phyloP scores from a whole-genome alignment of 352 stramenopile species.

The Phytophthora vignae region DNA sequence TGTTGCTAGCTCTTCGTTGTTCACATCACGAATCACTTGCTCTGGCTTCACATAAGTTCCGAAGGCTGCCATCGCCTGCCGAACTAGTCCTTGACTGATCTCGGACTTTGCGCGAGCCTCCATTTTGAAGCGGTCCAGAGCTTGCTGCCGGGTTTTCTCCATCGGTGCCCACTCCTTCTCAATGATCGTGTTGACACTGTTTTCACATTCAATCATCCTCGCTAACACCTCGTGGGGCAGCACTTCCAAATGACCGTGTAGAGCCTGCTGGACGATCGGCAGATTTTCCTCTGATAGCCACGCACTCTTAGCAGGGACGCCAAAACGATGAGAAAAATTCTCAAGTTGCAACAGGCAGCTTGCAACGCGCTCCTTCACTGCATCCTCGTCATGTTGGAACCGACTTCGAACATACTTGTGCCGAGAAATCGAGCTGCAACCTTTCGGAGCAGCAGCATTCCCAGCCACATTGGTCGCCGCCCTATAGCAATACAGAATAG shows the following conservation, averaged over 20 bases:
- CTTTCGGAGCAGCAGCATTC: constrained; percentile 13
- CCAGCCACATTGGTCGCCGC: constrained; percentile 20
- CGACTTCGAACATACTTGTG: constrained; percentile 58
- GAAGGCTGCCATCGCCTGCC: constrained; percentile 54
- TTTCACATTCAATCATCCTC: constrained; percentile 67
- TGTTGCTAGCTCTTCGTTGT: background rate
- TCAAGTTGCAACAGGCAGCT: constrained; percentile 55
- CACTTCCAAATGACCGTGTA: constrained; percentile 70
- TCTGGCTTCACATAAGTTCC: background rate
- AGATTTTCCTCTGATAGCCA: constrained; percentile 59
- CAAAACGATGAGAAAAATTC: constrained; percentile 52
- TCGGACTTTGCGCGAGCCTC: constrained; percentile 43
- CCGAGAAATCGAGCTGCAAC: constrained; percentile 49
- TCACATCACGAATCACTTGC: background rate
- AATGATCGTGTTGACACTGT: constrained; percentile 54
- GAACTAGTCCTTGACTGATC: constrained; percentile 57
- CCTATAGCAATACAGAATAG: constrained; percentile 22
- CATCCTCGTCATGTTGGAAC: constrained; percentile 56
- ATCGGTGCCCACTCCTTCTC: constrained; percentile 63
- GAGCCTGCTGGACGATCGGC: constrained; percentile 57
- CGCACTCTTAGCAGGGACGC: constrained; percentile 46
- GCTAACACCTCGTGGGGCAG: constrained; percentile 60
- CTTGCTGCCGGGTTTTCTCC: constrained; percentile 57
- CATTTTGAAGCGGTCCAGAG: constrained; percentile 51
- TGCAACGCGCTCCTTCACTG: constrained; percentile 48